Evolutionary conservation across 2,329 filamentous ascomycete species (phyloP).

Genomic region (Decorospora gaudefroyi): DNA sequence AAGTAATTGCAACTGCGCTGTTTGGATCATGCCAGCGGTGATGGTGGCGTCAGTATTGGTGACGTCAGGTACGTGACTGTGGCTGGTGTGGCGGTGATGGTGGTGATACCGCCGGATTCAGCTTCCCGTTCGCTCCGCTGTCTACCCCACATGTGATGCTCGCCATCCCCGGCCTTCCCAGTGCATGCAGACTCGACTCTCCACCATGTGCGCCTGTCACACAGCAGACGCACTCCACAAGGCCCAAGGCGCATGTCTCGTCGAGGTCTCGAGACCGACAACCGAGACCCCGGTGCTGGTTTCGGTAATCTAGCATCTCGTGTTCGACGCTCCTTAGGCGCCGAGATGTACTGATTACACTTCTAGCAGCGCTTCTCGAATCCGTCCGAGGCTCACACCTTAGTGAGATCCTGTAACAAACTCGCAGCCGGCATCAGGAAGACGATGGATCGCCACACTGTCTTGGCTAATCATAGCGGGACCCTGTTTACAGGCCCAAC

Average conservation of each 20-base stretch:
- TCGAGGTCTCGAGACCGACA: conserved; percentile 14
- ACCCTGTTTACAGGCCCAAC: no score
- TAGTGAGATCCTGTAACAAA: background rate
- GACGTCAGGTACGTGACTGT: conserved; percentile 10
- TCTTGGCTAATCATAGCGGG: no score
- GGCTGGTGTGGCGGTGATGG: no score
- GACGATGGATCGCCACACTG: no score
- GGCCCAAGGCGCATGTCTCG: conserved; percentile 13
- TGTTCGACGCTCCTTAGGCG: conserved; percentile 5
- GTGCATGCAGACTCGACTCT: conserved; percentile 11
- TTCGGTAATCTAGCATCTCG: conserved; percentile 16
- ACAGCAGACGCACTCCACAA: conserved; percentile 13
- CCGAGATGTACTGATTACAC: background rate
- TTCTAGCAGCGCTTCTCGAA: conserved; percentile 2
- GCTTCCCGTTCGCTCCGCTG: conserved; percentile 4
- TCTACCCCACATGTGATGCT: conserved; percentile 5
- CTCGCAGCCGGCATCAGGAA: no score
- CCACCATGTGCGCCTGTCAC: conserved; percentile 24
- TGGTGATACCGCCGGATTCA: background rate
- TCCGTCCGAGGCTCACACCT: background rate
- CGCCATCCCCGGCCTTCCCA: conserved; percentile 1
- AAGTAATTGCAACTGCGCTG: no score
- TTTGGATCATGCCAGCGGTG: no score
- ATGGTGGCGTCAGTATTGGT: background rate
- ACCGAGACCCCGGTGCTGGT: conserved; percentile 8